phyloP scores from a whole-genome alignment of 176 grass and related monocot genomes.

The Elaeis guineensis region DNA sequence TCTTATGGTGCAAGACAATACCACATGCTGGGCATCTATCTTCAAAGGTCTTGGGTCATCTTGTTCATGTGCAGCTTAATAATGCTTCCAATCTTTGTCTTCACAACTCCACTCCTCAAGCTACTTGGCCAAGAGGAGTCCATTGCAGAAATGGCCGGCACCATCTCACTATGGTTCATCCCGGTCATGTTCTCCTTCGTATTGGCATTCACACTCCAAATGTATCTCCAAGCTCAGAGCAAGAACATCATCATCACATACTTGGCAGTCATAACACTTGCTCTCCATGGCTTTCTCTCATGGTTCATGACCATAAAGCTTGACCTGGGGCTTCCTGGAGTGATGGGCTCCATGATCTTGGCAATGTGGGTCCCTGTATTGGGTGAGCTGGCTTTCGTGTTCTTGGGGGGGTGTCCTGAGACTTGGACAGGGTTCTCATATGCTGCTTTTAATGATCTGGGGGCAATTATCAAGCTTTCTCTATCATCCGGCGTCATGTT shows the following conservation, averaged over 20 bases:
- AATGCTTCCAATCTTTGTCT: conserved; percentile 49
- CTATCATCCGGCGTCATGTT: conserved; percentile 78
- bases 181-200: conserved; percentile 46
- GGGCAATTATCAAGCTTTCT: conserved; percentile 50
- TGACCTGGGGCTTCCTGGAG: conserved; percentile 35
- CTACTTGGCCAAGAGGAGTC: conserved; percentile 44
- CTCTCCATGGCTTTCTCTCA: conserved; percentile 40
- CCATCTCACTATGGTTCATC: conserved; percentile 60
- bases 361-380: conserved; percentile 54
- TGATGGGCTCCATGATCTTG: conserved; percentile 49
- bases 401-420: conserved; percentile 51
- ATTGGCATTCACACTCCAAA: conserved; percentile 62
- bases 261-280: conserved; percentile 44
- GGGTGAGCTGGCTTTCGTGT: conserved; percentile 43
- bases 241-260: conserved; percentile 66
- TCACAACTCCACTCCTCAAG: conserved; percentile 40
- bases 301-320: conserved; percentile 34
- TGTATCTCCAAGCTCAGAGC: conserved; percentile 84
- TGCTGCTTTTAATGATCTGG: conserved; percentile 35
- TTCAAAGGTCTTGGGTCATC: conserved; percentile 71
- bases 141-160: conserved; percentile 39
- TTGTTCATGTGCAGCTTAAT: conserved; percentile 16
- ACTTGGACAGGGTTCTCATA: conserved; percentile 68
- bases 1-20: conserved; percentile 54
- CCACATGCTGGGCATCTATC: conserved; percentile 68